Evolutionary conservation across 116 monocot genomes (phyloP).

Genomic region (Phalaenopsis hybrid): DNA sequence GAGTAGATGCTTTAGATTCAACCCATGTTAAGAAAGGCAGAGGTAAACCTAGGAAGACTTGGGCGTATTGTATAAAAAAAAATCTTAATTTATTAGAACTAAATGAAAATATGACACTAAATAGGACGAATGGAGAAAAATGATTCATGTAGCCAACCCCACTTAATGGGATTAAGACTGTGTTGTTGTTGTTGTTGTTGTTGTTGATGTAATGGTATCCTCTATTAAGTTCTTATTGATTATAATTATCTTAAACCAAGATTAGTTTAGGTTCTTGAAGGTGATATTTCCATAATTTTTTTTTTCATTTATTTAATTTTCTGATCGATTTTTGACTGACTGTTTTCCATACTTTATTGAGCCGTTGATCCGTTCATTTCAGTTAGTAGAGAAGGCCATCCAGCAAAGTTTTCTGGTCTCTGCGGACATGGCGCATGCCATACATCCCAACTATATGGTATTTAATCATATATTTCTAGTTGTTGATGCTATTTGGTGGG

Average conservation of each 20-base stretch:
- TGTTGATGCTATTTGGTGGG: not conserved
- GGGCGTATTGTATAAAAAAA: no score
- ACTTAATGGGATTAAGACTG: no score
- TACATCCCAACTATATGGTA: slow-evolving; percentile 99
- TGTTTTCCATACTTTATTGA: slow-evolving; percentile 1
- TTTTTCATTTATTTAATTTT: not conserved
- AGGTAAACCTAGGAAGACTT: no score
- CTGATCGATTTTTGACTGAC: not conserved
- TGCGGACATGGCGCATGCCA: slow-evolving; percentile 99
- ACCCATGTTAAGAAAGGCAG: no score
- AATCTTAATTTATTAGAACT: no score
- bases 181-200: no score
- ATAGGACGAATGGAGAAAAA: no score
- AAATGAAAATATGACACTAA: no score
- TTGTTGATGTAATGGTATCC: not conserved
- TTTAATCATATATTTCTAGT: not conserved
- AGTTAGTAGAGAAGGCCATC: slow-evolving; percentile 85
- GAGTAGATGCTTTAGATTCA: not conserved
- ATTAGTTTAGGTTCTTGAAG: not conserved
- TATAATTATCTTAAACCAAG: not conserved
- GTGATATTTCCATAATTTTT: not conserved
- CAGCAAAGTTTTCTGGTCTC: slow-evolving; percentile 96
- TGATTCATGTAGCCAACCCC: no score
- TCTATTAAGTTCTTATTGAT: not conserved
- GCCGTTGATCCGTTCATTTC: slow-evolving; percentile 7